Evolutionary conservation across 2,329 filamentous ascomycete genomes (phyloP).

Genomic region (Didymella pinodella): DNA sequence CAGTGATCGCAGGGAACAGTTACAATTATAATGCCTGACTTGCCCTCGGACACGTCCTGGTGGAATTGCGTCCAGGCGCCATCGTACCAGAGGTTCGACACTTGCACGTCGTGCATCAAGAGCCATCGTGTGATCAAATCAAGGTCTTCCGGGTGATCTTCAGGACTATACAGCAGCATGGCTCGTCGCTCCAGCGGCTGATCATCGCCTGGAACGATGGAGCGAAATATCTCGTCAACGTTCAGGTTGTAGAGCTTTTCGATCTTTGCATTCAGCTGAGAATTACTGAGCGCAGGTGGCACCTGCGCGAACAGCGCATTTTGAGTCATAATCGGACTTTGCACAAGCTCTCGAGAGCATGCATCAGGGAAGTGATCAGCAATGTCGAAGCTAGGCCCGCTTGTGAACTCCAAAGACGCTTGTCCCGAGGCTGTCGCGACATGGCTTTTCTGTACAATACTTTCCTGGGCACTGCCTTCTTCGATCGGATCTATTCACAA

Average conservation of each 20-base stretch:
- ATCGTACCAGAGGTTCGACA: conserved; percentile 33
- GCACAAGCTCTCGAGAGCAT: neutral
- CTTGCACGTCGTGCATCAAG: conserved; percentile 40
- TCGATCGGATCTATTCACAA: neutral
- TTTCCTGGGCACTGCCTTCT: neutral
- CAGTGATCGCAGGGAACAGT: neutral
- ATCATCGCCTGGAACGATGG: conserved; percentile 13
- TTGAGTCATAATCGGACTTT: neutral
- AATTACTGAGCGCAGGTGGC: neutral
- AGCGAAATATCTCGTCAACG: conserved; percentile 37
- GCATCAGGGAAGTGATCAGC: neutral
- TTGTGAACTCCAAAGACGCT: neutral
- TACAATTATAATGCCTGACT: conserved; percentile 42
- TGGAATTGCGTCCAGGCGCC: conserved; percentile 41
- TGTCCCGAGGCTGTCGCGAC: neutral
- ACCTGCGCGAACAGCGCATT: neutral
- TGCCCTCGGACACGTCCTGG: conserved; percentile 27
- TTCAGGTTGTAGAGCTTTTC: conserved; percentile 30
- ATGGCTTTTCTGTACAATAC: neutral
- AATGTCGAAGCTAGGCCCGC: neutral
- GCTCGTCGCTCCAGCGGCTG: conserved; percentile 31
- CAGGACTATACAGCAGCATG: conserved; percentile 41
- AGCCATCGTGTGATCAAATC: conserved; percentile 46
- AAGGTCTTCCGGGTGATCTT: conserved; percentile 38
- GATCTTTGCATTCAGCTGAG: conserved; percentile 31